Conservation (phyloP, 306 rosid genomes). For the Geum urbanum region DNA sequence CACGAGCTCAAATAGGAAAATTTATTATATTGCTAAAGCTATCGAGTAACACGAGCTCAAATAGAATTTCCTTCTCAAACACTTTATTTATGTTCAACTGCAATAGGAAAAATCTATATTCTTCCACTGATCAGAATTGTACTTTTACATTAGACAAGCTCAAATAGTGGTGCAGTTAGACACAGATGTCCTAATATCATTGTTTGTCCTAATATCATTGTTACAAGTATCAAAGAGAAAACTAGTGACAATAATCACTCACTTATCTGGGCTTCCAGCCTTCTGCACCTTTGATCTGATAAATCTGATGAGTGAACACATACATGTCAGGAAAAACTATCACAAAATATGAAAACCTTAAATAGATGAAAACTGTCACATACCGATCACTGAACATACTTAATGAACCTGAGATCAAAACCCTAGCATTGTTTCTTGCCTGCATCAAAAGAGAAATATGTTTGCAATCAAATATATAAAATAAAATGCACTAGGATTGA, state of each 20-base stretch:
- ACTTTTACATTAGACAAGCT: not conserved
- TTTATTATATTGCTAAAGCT: too few relatives aligned
- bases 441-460: constrained; percentile 19
- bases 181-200: not conserved
- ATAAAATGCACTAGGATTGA: not conserved
- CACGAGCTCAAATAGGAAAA: too few relatives aligned
- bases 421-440: constrained; percentile 99
- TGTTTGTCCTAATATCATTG: not conserved
- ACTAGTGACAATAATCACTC: constrained; percentile 34
- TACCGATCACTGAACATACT: constrained; percentile 84
- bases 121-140: not conserved
- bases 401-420: constrained; percentile 85
- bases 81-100: too few relatives aligned
- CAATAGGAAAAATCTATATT: not conserved
- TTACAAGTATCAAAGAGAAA: not conserved
- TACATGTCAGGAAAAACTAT: constrained; percentile 10
- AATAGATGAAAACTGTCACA: constrained; percentile 19
- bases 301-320: constrained; percentile 51
- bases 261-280: constrained; percentile 72
- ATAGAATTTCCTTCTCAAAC: too few relatives aligned
- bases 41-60: too few relatives aligned
- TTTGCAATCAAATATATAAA: not conserved
- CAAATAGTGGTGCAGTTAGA: not conserved
- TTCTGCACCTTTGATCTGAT: constrained; percentile 81
- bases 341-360: constrained; percentile 9